Evolutionary conservation across 352 stramenopile species (phyloP), one percentile per base, ranked within the genome.

Genomic region (Plasmopara muralis): DNA sequence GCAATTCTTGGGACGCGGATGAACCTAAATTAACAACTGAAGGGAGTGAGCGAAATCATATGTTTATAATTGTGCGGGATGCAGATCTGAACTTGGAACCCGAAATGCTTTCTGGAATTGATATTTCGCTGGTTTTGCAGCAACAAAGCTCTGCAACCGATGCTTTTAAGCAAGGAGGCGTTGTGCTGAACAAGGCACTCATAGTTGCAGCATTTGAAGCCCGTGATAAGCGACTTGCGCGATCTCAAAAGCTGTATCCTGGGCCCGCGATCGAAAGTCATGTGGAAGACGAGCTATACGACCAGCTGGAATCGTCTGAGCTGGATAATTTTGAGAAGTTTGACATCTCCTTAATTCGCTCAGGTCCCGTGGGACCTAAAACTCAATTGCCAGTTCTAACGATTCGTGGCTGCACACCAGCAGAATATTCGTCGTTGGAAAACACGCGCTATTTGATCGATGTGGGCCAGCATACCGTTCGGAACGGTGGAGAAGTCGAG

Each of bases 401-500:
- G 9, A 57, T 94, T 58, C 80, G 84, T 35, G 84, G 84, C 0
- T 95, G 84, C 46, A 95, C 84, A 0, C 84, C 84, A 10, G 79
- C 77, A 2, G 80, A 91, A 28, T 91, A 91, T 50, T 90, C 82
- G 7, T 74, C 75, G 1, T 72, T 95, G 0, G 79, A 93, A 33
- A 87, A 79, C 25, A 87, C 81, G 29, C 77, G 83, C 6, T 95
- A 89, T 51, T 72, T 93, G 16, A 89, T 95, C 33, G 84, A 95
- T 60, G 81, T 89, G 12, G 84, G 84, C 0, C 84, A 95, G 41
- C 84, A 95, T 54, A 95, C 82, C 4, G 78, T 95, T 46, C 81
- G 84, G 40, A 91, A 89, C 34, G 84, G 83, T 25, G 82, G 80
- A 53, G 83, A 92, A 62, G 76, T 95, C 15, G 84, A 95, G 53